phyloP scores from a whole-genome alignment of 208 protist species.

The Trypanosoma melophagium region DNA sequence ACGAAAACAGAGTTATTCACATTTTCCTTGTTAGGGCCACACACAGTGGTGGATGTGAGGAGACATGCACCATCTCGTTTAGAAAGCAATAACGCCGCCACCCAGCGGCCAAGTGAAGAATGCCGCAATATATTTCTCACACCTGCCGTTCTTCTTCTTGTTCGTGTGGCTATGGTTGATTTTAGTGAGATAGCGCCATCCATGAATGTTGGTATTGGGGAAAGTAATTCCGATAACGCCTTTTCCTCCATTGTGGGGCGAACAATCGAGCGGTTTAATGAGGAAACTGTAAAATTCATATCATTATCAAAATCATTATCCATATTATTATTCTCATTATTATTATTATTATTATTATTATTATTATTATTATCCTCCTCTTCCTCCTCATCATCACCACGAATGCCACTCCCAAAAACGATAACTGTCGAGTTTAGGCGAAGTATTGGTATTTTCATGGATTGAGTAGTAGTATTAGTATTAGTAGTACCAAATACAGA shows the following conservation, averaged over 20 bases:
- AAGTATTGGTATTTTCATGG: not conserved
- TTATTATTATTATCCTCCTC: not conserved
- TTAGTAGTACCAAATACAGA: not conserved
- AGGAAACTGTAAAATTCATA: not conserved
- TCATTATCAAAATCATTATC: not conserved
- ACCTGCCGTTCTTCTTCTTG: no score
- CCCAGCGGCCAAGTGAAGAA: slow-evolving; percentile 18
- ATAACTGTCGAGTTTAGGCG: slow-evolving; percentile 23
- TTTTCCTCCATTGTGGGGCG: not conserved
- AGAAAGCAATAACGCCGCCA: slow-evolving; percentile 13
- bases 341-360: not conserved
- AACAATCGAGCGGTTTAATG: not conserved
- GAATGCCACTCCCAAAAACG: slow-evolving; percentile 22
- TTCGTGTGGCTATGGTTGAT: no score
- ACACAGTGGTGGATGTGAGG: not conserved
- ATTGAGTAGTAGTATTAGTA: not conserved
- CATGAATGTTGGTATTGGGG: no score
- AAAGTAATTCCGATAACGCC: no score
- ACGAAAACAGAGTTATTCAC: not conserved
- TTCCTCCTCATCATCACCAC: not conserved
- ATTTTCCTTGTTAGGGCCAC: not conserved
- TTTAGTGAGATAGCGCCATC: no score
- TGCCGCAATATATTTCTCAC: no score
- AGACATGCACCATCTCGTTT: slow-evolving; percentile 1
- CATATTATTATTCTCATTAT: not conserved